These are phyloP conservation scores for Aspergillus unguis DNA, from an alignment of 2,329 filamentous ascomycete species.

Conservation along the genomic window DNA sequence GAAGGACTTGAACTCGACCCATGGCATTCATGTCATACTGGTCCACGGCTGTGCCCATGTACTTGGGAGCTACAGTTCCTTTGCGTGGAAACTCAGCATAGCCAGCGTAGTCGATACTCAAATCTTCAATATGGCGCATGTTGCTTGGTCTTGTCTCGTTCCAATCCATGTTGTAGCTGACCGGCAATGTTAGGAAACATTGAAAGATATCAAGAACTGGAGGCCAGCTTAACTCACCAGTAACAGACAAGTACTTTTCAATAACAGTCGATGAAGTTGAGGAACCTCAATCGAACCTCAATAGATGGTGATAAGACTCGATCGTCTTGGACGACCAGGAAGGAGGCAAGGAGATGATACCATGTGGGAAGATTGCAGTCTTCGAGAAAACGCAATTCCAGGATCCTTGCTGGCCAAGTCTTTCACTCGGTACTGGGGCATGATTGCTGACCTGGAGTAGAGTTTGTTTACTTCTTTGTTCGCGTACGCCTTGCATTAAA, in stretches of 20 bases:
- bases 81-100: conserved; percentile 22
- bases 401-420: neutral
- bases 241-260: too few species aligned
- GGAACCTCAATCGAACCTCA: neutral
- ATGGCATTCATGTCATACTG: conserved; percentile 38
- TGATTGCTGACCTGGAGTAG: neutral
- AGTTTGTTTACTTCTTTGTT: conserved; percentile 4
- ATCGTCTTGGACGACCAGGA: neutral
- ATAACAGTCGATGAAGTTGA: neutral
- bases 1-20: conserved; percentile 39
- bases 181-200: neutral
- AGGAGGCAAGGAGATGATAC: conserved; percentile 20
- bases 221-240: neutral
- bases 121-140: neutral
- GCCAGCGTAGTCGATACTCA: conserved; percentile 7
- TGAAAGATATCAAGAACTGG: neutral
- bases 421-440: neutral
- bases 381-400: neutral
- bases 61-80: conserved; percentile 33
- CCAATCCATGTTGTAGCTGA: conserved; percentile 1
- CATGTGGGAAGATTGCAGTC: conserved; percentile 21
- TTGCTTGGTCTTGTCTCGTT: neutral
- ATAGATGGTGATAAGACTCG: neutral
- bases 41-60: conserved; percentile 38
- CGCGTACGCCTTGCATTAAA: conserved; percentile 6